Conservation (phyloP, 2,329 filamentous ascomycete species). For the Cryoendolithus antarcticus region DNA sequence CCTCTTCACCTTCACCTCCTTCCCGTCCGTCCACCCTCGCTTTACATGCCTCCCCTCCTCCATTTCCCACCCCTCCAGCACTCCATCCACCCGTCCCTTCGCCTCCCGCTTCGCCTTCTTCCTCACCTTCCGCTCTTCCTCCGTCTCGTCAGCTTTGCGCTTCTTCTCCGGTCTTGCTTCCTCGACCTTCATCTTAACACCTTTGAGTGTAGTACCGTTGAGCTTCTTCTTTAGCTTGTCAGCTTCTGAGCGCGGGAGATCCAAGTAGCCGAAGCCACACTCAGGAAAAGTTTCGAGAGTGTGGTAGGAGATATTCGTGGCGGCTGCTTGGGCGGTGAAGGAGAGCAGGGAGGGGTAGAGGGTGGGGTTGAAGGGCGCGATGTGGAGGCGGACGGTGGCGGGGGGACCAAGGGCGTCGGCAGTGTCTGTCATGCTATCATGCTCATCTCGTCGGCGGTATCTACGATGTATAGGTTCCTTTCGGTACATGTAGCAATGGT, state of each 20-base stretch:
- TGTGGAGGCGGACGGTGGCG: constrained; percentile 54
- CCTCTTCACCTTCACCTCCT: constrained; percentile 11
- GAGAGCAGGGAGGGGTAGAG: constrained; percentile 63
- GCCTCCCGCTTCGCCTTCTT: constrained; percentile 44
- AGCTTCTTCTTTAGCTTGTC: constrained; percentile 87
- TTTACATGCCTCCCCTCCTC: constrained; percentile 67
- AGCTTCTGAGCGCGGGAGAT: constrained; percentile 67
- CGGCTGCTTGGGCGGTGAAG: constrained; percentile 50
- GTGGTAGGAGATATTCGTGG: constrained; percentile 81
- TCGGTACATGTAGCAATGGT: too few relatives aligned
- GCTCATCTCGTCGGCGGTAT: too few relatives aligned
- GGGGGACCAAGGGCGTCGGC: too few relatives aligned
- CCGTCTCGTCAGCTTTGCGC: constrained; percentile 20
- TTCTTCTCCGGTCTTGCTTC: constrained; percentile 58
- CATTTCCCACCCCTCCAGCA: constrained; percentile 59
- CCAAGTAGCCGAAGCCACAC: constrained; percentile 78
- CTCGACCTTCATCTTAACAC: constrained; percentile 73
- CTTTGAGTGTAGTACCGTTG: constrained; percentile 73
- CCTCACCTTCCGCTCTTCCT: constrained; percentile 28
- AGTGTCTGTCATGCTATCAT: too few relatives aligned
- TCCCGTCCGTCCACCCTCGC: constrained; percentile 68
- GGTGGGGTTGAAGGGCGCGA: constrained; percentile 69
- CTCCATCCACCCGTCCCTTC: constrained; percentile 36
- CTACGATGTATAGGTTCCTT: too few relatives aligned
- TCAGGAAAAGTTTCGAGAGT: constrained; percentile 78